Percentiles rank a stretch among this genome's conserved stretches.
These are phyloP conservation scores for Clarireedia hainanense DNA, from an alignment of 2,329 filamentous ascomycete species.

Conservation along the genomic window DNA sequence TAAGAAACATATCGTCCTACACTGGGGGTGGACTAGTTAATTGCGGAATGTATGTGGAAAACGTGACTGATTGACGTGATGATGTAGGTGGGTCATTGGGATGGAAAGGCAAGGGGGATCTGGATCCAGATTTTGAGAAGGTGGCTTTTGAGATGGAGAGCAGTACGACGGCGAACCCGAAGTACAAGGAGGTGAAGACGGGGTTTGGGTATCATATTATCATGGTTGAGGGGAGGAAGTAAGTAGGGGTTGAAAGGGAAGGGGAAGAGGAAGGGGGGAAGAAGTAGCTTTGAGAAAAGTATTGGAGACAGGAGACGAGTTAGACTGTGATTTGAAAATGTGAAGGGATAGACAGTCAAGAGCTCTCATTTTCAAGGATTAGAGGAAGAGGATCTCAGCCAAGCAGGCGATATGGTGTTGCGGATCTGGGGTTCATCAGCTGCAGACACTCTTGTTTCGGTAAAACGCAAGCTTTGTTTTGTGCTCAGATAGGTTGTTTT, in stretches of 20 bases:
- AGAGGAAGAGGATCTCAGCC: background rate
- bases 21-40: too few relatives aligned
- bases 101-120: slow-evolving; percentile 61
- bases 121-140: slow-evolving; percentile 64
- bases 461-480: too few relatives aligned
- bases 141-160: slow-evolving; percentile 62
- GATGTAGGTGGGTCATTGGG: slow-evolving; percentile 59
- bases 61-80: background rate
- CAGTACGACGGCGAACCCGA: slow-evolving; percentile 57
- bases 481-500: too few relatives aligned
- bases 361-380: background rate
- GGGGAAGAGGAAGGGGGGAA: background rate
- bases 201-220: slow-evolving; percentile 72
- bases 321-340: too few relatives aligned
- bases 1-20: too few relatives aligned
- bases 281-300: background rate
- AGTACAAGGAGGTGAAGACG: slow-evolving; percentile 64
- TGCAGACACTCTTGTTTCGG: too few relatives aligned
- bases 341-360: too few relatives aligned
- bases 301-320: too few relatives aligned
- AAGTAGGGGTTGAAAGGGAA: background rate
- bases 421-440: background rate
- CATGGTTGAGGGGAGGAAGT: slow-evolving; percentile 49
- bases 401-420: background rate
- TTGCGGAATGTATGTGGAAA: background rate